Percentiles rank a stretch among this genome's conserved stretches.
These are phyloP conservation scores for Gryganskiella cystojenkinii DNA, from an alignment of 192 early-diverging fungal genomes.

Conservation along the genomic window DNA sequence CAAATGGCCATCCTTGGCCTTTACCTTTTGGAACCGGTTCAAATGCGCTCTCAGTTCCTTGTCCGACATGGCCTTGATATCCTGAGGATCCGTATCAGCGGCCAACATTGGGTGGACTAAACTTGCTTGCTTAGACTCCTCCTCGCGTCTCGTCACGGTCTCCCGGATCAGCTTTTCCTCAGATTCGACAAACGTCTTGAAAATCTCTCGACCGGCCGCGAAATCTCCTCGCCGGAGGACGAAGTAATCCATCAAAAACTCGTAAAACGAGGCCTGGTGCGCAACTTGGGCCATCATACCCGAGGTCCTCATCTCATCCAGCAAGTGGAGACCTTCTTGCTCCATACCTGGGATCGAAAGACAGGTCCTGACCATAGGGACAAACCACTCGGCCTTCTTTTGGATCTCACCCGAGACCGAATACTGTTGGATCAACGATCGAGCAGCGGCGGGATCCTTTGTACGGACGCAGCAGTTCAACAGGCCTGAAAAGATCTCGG, in stretches of 20 bases:
- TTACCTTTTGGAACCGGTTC: slow-evolving; percentile 3
- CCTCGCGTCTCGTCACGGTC: not conserved
- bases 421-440: slow-evolving; percentile 32
- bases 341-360: slow-evolving; percentile 37
- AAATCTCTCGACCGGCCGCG: slow-evolving; percentile 25
- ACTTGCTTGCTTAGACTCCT: not conserved
- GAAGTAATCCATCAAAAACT: slow-evolving; percentile 50
- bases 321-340: slow-evolving; percentile 26
- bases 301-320: slow-evolving; percentile 34
- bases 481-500: slow-evolving; percentile 35
- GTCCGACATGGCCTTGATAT: slow-evolving; percentile 15
- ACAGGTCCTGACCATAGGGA: slow-evolving; percentile 42
- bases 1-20: slow-evolving; percentile 8
- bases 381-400: slow-evolving; percentile 43
- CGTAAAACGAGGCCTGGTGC: slow-evolving; percentile 14
- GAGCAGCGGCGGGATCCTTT: slow-evolving; percentile 25
- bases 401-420: slow-evolving; percentile 30
- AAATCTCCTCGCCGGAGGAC: slow-evolving; percentile 29
- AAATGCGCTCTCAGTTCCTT: slow-evolving; percentile 8
- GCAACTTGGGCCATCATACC: slow-evolving; percentile 19
- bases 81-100: not conserved
- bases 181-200: slow-evolving; percentile 25
- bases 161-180: slow-evolving; percentile 15
- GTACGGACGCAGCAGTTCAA: slow-evolving; percentile 45
- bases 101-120: not conserved